phyloP scores from a whole-genome alignment of 306 rosid species.

The Gillenia trifoliata region DNA sequence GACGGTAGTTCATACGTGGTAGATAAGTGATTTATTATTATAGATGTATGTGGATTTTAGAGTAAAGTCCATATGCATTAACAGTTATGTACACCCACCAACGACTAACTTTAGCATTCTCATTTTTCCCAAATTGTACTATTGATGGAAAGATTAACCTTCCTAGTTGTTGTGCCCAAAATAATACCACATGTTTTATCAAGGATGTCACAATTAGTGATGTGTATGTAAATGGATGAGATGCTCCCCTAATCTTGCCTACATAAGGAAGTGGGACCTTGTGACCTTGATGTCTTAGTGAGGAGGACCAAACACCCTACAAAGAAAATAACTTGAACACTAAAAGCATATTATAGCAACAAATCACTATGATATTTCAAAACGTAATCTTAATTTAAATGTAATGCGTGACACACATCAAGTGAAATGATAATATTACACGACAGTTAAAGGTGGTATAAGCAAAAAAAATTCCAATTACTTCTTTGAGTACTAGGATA shows the following conservation, averaged over 20 bases:
- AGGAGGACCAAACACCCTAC: too few species aligned
- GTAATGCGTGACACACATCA: too few species aligned
- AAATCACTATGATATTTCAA: too few species aligned
- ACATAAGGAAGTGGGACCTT: background rate
- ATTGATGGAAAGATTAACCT: too few species aligned
- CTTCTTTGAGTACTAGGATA: background rate
- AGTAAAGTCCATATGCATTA: too few species aligned
- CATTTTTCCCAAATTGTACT: too few species aligned
- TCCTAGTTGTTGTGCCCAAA: background rate
- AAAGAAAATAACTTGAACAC: too few species aligned
- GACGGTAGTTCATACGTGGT: fast-evolving
- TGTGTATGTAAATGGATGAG: background rate
- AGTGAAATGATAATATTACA: background rate
- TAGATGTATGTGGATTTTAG: too few species aligned
- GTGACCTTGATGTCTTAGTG: background rate
- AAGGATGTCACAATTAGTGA: background rate
- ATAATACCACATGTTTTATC: background rate
- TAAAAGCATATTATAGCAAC: too few species aligned
- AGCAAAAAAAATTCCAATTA: background rate
- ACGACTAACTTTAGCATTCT: background rate
- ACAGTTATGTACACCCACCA: background rate
- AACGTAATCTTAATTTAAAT: too few species aligned
- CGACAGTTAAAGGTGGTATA: background rate
- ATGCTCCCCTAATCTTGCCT: background rate
- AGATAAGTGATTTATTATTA: background rate